Conservation (phyloP, 1,284 basidiomycete genomes). For the Sanguinoderma infundibulare region DNA sequence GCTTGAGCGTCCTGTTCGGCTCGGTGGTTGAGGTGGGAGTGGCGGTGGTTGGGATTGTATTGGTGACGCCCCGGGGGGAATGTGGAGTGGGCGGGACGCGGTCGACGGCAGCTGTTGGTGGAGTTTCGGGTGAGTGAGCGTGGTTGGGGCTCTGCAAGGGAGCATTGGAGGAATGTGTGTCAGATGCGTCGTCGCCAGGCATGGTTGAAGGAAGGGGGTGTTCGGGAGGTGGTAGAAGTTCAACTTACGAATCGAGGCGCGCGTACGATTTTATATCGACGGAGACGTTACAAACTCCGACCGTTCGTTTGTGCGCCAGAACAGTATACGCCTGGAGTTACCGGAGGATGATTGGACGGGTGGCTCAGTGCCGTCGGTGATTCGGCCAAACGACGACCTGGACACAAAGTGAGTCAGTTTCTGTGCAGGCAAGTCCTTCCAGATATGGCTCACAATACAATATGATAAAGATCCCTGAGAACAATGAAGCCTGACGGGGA, state of each 20-base stretch:
- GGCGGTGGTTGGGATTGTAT: neutral
- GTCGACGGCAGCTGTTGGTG: neutral
- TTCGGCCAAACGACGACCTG: no score
- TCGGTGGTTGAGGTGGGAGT: neutral
- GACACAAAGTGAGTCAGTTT: no score
- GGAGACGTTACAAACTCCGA: neutral
- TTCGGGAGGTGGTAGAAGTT: neutral
- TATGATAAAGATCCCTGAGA: no score
- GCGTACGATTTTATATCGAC: neutral
- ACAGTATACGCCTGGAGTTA: no score
- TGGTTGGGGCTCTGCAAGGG: neutral
- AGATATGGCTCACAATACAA: no score
- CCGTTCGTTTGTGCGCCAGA: neutral
- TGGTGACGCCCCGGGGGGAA: neutral
- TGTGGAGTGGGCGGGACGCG: neutral
- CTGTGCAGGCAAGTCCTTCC: no score
- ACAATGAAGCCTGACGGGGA: no score
- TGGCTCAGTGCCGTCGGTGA: no score
- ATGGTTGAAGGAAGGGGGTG: neutral
- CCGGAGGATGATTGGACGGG: no score
- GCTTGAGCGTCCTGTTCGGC: neutral
- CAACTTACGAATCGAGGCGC: neutral
- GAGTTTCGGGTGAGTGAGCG: neutral
- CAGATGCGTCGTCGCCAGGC: neutral
- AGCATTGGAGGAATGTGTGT: neutral